phyloP scores from a whole-genome alignment of 225 moss, liverwort and hornwort species.

The Asterella californica region DNA sequence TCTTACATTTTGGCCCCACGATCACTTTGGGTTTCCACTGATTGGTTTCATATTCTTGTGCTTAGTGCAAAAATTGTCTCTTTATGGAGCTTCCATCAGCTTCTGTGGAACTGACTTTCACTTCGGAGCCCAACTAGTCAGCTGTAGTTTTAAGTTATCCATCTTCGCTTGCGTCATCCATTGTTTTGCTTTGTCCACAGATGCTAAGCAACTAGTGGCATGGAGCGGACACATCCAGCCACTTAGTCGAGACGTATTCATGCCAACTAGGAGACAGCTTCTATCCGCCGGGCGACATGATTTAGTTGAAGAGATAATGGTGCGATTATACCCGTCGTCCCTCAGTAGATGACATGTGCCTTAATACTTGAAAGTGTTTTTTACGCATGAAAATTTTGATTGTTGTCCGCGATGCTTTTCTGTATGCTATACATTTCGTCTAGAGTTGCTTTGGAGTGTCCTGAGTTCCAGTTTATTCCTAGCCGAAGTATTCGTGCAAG shows the following conservation, averaged over 20 bases:
- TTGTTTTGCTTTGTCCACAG: conserved; percentile 5
- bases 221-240: conserved; percentile 38
- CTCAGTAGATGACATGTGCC: not conserved
- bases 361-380: not conserved
- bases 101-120: not conserved
- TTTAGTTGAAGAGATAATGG: conserved; percentile 53
- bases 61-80: not conserved
- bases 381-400: not conserved
- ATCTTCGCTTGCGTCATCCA: not conserved
- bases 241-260: conserved; percentile 47
- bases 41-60: not conserved
- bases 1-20: not conserved
- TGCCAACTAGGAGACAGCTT: conserved; percentile 91
- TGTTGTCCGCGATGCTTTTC: not conserved
- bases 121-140: not conserved
- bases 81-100: not conserved
- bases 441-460: not conserved
- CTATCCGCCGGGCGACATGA: conserved; percentile 65
- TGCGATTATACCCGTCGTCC: not conserved
- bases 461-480: not conserved
- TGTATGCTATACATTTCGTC: not conserved
- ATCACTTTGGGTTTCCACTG: not conserved
- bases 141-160: not conserved
- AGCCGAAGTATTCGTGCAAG: not conserved
- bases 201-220: conserved; percentile 39